Evolutionary conservation across 129 eudicot species (phyloP).

Genomic region (Arctium lappa): DNA sequence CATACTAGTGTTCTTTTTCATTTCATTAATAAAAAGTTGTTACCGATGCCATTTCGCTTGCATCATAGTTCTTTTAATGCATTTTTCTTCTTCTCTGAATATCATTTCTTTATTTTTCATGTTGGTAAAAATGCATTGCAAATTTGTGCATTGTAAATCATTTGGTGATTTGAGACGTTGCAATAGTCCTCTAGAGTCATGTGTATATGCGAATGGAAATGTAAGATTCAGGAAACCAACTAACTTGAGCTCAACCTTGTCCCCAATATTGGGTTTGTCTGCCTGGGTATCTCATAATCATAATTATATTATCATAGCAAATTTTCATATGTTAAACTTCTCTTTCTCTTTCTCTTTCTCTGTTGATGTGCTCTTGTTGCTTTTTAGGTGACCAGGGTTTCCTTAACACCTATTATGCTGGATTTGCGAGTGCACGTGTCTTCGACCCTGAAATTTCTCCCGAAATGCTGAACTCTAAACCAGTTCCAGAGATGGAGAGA

Average conservation of each 20-base stretch:
- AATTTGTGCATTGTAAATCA: neutral
- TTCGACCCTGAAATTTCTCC: slow-evolving; percentile 69
- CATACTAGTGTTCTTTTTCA: neutral
- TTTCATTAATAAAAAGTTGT: neutral
- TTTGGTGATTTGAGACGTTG: slow-evolving; percentile 1
- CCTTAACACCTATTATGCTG: slow-evolving; percentile 82
- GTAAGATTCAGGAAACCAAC: slow-evolving; percentile 3
- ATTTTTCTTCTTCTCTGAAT: neutral
- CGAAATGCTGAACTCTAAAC: slow-evolving; percentile 68
- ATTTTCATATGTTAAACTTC: neutral
- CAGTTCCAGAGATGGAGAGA: slow-evolving; percentile 88
- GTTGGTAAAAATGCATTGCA: neutral
- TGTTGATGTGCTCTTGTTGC: slow-evolving; percentile 11
- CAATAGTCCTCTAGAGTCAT: neutral
- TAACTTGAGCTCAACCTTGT: neutral
- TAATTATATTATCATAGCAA: neutral
- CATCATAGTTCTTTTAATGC: too few relatives aligned
- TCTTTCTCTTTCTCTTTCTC: neutral
- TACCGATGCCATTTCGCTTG: neutral
- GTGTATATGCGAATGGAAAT: neutral
- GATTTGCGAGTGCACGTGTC: slow-evolving; percentile 82
- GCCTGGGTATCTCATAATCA: neutral
- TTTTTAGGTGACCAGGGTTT: slow-evolving; percentile 96
- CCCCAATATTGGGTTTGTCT: neutral
- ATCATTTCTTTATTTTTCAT: neutral